Evolutionary conservation across 345 rosid genomes (phyloP), one percentile per base, ranked within the genome.

Genomic region (Sisymbrium altissimum): DNA sequence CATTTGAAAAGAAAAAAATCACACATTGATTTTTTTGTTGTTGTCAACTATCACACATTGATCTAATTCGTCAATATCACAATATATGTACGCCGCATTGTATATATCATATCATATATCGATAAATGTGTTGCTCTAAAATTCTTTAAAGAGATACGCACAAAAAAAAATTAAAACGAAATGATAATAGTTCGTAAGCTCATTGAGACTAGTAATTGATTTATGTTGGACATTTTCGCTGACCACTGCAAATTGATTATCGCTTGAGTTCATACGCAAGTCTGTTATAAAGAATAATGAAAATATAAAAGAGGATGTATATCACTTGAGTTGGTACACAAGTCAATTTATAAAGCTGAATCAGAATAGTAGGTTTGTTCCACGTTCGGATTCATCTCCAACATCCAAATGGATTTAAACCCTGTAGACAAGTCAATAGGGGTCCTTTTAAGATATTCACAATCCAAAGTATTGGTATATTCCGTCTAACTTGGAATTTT

Each of bases 371-470:
- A 45, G 58, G 61, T 57, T 39, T 57, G 3, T 38, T 74, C 53
- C 73, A 74, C 55, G 45, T 58, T 66, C 33, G 7, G 27, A 48
- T 18, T 40, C 70, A 72, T 17, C 61, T 61, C 39, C 36, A 6
- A 19, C 18, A 35, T 19, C 23, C 70, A 72, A 72, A 44, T 72
- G 70, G 76, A 52, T 1, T 38, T 38, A 74, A n/a, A 48, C 46
- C 53, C 48, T 18, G 38, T 57, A 74, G 61, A 45, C 44, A 67
- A 38, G 30, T 59, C 32, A 59, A 67, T 50, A 67, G 63, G 36
- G 46, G 63, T 67, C 64, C 23, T 75, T 68, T 52, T 74, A 68
- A 60, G 69, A 68, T 75, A 52, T 75, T 73, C 53, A 66, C 44
- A 67, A 39, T 58, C 45, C 44, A 60, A 29, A 30, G n/a, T 59